phyloP scores from a whole-genome alignment of 768 basidiomycete genomes.

The Ramaria sp. region DNA sequence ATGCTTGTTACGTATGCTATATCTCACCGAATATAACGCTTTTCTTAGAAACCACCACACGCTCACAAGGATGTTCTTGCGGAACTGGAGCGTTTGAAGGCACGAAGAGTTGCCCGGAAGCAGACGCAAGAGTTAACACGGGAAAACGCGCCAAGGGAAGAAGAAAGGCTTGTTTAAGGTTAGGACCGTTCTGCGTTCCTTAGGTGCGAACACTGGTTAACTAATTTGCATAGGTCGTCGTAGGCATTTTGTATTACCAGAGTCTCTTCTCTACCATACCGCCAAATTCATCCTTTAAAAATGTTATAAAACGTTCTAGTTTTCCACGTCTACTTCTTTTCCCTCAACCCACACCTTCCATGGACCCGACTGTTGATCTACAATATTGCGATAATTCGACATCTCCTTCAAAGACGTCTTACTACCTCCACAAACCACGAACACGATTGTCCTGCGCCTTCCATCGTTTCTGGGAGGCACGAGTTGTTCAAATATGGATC shows the following conservation, averaged over 20 bases:
- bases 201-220: too few relatives aligned
- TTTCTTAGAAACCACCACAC: not conserved
- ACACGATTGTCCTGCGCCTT: constrained; percentile 35
- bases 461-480: constrained; percentile 25
- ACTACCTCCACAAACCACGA: constrained; percentile 64
- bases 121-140: not conserved
- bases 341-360: constrained; percentile 23
- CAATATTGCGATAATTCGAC: constrained; percentile 32
- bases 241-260: too few relatives aligned
- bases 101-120: constrained; percentile 1
- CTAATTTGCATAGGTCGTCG: too few relatives aligned
- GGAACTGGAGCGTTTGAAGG: constrained; percentile 7
- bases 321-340: constrained; percentile 6
- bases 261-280: not conserved
- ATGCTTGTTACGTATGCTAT: not conserved
- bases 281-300: not conserved
- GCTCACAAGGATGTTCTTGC: not conserved
- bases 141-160: not conserved
- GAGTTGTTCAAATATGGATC: constrained; percentile 40
- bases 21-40: not conserved
- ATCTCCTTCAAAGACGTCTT: constrained; percentile 51
- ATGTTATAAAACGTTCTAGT: not conserved
- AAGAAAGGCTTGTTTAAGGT: not conserved
- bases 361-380: constrained; percentile 24
- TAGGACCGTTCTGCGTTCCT: not conserved